A percentile compares a stretch with the other conserved stretches of the same genome.
phyloP scores from a whole-genome alignment of 2,329 filamentous ascomycete genomes.

The Claviceps africana region DNA sequence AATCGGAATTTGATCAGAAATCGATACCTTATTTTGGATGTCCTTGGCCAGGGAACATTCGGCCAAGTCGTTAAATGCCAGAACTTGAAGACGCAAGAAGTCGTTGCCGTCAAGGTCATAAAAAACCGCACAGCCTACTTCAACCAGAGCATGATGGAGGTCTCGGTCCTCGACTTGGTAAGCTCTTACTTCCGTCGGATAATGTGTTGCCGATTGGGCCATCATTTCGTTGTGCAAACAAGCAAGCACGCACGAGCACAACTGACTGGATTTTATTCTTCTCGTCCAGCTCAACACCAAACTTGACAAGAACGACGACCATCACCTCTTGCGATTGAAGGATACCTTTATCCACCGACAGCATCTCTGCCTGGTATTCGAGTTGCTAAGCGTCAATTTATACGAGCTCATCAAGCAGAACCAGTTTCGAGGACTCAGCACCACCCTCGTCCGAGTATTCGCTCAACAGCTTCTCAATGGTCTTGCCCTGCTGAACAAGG shows the following conservation, averaged over 20 bases:
- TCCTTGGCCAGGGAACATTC: slow-evolving; percentile 93
- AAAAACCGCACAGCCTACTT: slow-evolving; percentile 99
- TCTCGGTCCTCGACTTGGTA: slow-evolving; percentile 90
- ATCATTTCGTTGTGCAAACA: background rate
- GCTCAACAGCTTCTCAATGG: slow-evolving; percentile 93
- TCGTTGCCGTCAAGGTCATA: slow-evolving; percentile 97
- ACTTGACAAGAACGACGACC: slow-evolving; percentile 97
- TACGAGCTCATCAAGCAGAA: slow-evolving; percentile 99
- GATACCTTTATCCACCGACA: slow-evolving; percentile 98
- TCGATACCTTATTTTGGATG: slow-evolving; percentile 91
- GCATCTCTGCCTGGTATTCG: slow-evolving; percentile 92
- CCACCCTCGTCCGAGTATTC: slow-evolving; percentile 91
- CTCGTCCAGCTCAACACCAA: slow-evolving; percentile 76
- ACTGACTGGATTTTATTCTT: slow-evolving; percentile 12
- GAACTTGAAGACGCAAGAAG: slow-evolving; percentile 94
- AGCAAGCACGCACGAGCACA: background rate
- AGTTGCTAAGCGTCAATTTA: slow-evolving; percentile 89
- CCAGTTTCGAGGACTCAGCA: slow-evolving; percentile 93
- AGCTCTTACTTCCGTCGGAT: slow-evolving; percentile 12
- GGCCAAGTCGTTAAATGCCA: slow-evolving; percentile 98
- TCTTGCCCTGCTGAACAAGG: slow-evolving; percentile 84
- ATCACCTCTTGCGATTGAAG: slow-evolving; percentile 85
- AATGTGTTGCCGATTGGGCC: background rate
- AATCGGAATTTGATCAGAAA: slow-evolving; percentile 40
- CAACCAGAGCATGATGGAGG: slow-evolving; percentile 99